Evolutionary conservation across 2,329 filamentous ascomycete species (phyloP), one percentile per base, ranked within the genome.

Genomic region (Monosporascus sp.): DNA sequence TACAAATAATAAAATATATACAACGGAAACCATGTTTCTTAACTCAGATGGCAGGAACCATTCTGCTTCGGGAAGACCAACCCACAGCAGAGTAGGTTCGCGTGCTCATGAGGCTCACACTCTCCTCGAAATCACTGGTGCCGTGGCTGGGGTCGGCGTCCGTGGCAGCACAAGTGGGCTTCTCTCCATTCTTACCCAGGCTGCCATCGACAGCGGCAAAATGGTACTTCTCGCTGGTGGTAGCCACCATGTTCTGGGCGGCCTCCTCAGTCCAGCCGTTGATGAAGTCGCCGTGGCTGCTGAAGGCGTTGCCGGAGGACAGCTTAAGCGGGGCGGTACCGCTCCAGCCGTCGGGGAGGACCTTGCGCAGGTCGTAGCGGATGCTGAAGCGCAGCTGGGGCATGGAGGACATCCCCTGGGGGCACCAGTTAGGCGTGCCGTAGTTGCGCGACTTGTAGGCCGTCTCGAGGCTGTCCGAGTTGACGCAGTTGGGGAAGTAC

Each of bases 201-300:
- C 59, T 59, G 9, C 73, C 73, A 45, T 70, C 57, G 2, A 75
- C 68, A 24, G 60, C 53, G 37, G 60, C 57, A 49, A 70, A 75
- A 24, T 69, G 57, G 58, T 69, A 69, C 48, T 70, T 58, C 35
- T 59, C 56, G 18, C 58, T 60, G 31, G 31, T 35, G 11, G 31
- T 35, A 5, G 31, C 31, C 3, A 76, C 50, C 72, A 76, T 74
- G 52, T 70, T 72, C 55, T 60, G 44, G 0, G 72, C 73, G 0
- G 71, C 72, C 41, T 75, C 72, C 18, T 61, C 59, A 2, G 68
- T 68, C 74, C 74, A 77, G 17, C 68, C 74, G 31, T 75, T 76
- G 59, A 77, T 72, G 56, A 76, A 76, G 57, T 77, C 74, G 35
- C 74, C 74, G 53, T 77, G 74, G 37, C 62, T 65, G 63, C 68